A percentile compares a stretch with the other conserved stretches of the same genome.
Conservation (phyloP, 352 stramenopile species). For the Phytopythium mirpurense region DNA sequence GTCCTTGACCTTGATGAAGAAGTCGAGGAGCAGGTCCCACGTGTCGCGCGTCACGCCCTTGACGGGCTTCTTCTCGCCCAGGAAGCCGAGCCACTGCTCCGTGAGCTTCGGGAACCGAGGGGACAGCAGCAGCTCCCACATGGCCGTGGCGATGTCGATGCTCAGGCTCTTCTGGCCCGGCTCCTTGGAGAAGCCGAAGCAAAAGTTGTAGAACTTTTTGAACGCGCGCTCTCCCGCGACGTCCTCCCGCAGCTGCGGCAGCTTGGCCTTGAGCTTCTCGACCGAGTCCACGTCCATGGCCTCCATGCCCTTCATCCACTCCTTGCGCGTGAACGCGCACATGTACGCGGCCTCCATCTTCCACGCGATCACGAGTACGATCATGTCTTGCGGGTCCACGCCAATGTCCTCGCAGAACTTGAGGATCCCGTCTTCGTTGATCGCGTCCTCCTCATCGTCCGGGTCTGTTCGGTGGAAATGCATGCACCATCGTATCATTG, state of each 20-base stretch:
- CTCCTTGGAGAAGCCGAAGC: constrained; percentile 86
- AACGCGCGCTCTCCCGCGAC: constrained; percentile 54
- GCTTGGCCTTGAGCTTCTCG: constrained; percentile 49
- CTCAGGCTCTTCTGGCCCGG: constrained; percentile 82
- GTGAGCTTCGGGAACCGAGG: constrained; percentile 63
- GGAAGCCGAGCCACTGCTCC: constrained; percentile 69
- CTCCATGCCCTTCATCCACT: constrained; percentile 79
- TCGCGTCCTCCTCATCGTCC: constrained; percentile 56
- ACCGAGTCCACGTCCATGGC: constrained; percentile 67
- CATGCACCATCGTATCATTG: not conserved
- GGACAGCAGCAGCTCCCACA: constrained; percentile 81
- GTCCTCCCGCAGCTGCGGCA: constrained; percentile 46
- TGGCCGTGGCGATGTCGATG: constrained; percentile 80
- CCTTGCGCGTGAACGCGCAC: constrained; percentile 80
- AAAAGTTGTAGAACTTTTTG: constrained; percentile 87
- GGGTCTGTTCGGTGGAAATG: constrained; percentile 9
- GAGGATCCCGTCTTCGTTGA: constrained; percentile 71
- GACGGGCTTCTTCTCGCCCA: constrained; percentile 67
- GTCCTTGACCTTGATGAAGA: constrained; percentile 75
- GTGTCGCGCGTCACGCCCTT: constrained; percentile 84
- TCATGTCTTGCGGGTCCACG: constrained; percentile 70
- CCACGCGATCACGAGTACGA: constrained; percentile 84
- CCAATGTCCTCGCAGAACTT: constrained; percentile 79
- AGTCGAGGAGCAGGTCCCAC: constrained; percentile 84
- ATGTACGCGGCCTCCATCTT: constrained; percentile 85